Evolutionary conservation across 352 stramenopile genomes (phyloP), one percentile per base, ranked within the genome.

Genomic region (Elongisporangium prolatum): DNA sequence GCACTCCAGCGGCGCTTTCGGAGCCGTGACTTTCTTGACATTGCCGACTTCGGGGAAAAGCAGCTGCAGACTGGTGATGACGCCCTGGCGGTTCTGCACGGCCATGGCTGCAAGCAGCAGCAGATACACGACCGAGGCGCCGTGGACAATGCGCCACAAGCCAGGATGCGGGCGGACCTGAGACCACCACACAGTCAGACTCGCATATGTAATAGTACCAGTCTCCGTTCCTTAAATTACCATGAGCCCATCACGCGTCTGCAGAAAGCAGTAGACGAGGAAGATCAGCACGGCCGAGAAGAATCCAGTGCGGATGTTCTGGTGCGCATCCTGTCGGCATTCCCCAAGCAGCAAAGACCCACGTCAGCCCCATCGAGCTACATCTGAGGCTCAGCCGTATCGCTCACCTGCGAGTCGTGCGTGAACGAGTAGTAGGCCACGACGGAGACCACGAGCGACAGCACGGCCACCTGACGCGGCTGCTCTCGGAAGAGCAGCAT

Each of bases 391-490:
- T 2, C 54, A 37, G 9, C 24, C 16, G 5, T 2, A 18, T 4
- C n/a, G 50, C 65, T 11, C 64, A 77, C 71, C 59, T 83, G 60
- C 40, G 82, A 86, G 48, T 94, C 79, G 69, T 89, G 79, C 40
- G 80, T 91, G 71, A 90, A 92, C 54, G 85, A 90, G 54, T 89
- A 91, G 68, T 89, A 86, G 24, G 80, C 86, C 48, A 92, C 77
- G n/a, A 69, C 78, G 2, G 63, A 47, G 2, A 89, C 72, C 8
- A 89, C 74, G 14, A 80, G 37, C 6, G 72, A 48, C 6, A 94
- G 74, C 52, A 94, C 83, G n/a, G 85, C 54, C 38, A 94, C 68
- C 64, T 94, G 84, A 6, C 84, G 84, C 48, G 84, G 84, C 67
- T 92, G 68, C 59, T 94, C 84, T 11, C 75, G 77, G 68, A 91